phyloP scores from a whole-genome alignment of 345 rosid species.

The Syzygium oleosum region DNA sequence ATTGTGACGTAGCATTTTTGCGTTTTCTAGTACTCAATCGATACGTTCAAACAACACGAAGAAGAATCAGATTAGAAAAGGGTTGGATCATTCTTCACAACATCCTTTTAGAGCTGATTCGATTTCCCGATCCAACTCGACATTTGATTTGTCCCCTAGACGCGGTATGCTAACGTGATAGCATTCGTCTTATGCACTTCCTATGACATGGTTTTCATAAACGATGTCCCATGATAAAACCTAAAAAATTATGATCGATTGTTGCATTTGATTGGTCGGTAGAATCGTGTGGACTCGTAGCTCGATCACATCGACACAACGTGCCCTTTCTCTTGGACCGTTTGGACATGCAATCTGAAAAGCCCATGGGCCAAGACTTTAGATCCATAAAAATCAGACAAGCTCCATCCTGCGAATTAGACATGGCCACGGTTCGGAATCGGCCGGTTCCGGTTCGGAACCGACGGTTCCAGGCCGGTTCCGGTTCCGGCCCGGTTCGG shows the following conservation, averaged over 20 bases:
- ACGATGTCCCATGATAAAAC: background rate
- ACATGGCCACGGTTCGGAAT: no score
- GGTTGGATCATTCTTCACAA: no score
- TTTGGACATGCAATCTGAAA: background rate
- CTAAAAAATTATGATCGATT: background rate
- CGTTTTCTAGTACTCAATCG: no score
- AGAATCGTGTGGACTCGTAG: background rate
- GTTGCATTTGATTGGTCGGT: background rate
- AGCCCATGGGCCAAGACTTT: background rate
- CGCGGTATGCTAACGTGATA: background rate
- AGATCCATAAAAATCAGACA: background rate
- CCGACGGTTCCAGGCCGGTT: no score
- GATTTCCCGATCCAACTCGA: background rate
- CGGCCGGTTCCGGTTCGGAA: no score
- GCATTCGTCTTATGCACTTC: background rate
- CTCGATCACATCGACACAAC: background rate
- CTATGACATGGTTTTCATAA: background rate
- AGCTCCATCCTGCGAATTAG: background rate
- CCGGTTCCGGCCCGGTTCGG: no score
- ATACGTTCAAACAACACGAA: no score
- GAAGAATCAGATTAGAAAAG: background rate
- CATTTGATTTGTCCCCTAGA: no score
- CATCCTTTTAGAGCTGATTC: background rate
- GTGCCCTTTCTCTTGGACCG: background rate
- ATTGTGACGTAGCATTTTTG: no score